These are phyloP conservation scores for Oxytropis ochrocephala DNA, from an alignment of 306 rosid genomes.

Conservation along the genomic window DNA sequence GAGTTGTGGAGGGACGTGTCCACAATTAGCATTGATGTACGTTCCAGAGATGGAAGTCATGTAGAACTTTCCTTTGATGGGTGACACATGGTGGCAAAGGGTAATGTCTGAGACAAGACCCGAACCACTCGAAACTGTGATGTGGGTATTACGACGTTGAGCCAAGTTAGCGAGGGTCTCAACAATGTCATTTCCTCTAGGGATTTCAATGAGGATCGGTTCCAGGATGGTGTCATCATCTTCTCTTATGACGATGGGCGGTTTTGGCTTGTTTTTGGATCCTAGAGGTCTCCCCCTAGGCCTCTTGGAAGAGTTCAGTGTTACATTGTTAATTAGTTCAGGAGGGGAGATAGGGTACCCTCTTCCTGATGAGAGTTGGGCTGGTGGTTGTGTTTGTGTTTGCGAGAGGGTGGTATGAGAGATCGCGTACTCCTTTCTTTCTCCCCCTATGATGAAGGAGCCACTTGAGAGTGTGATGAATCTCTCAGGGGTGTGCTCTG, in stretches of 20 bases:
- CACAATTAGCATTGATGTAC: background rate
- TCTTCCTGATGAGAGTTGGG: too few relatives aligned
- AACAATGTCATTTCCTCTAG: conserved; percentile 43
- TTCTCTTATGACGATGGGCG: conserved; percentile 34
- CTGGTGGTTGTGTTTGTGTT: too few relatives aligned
- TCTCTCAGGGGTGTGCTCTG: too few relatives aligned
- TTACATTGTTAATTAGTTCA: too few relatives aligned
- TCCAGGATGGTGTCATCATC: conserved; percentile 18
- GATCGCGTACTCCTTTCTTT: too few relatives aligned
- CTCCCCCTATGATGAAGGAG: too few relatives aligned
- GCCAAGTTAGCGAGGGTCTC: conserved; percentile 36
- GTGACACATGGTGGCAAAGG: conserved; percentile 17
- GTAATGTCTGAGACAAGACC: conserved; percentile 42
- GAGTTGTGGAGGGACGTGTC: background rate
- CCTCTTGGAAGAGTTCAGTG: background rate
- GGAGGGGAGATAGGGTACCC: too few relatives aligned
- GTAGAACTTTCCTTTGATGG: conserved; percentile 20
- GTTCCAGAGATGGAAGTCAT: conserved; percentile 29
- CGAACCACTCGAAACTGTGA: background rate
- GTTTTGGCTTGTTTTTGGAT: conserved; percentile 59
- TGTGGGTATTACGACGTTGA: background rate
- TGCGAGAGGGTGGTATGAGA: too few relatives aligned
- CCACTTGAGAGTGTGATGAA: too few relatives aligned
- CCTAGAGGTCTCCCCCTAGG: conserved; percentile 65
- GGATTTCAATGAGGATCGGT: conserved; percentile 36